Percentiles rank a stretch among this genome's conserved stretches.
Conservation (phyloP, 2,329 filamentous ascomycete genomes). For the Thielaviopsis populi region DNA sequence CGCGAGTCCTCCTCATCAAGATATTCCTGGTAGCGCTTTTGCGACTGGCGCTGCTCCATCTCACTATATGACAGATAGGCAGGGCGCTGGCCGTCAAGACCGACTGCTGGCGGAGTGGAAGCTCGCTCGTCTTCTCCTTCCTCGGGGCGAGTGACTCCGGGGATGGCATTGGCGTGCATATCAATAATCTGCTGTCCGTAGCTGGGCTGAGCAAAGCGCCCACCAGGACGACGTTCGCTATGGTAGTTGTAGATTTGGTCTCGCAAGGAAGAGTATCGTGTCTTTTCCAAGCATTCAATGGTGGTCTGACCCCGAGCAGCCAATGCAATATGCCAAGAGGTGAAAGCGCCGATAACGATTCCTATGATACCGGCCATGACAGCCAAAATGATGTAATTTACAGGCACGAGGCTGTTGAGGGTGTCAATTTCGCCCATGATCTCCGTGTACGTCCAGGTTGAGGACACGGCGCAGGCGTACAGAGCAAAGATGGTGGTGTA, state of each 20-base stretch:
- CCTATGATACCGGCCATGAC: constrained; percentile 85
- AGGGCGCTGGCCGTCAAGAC: constrained; percentile 25
- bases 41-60: constrained; percentile 39
- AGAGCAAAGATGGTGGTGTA: constrained; percentile 82
- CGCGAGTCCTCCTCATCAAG: constrained; percentile 80
- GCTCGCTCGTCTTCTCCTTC: constrained; percentile 53
- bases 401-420: constrained; percentile 62
- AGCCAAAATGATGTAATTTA: constrained; percentile 80
- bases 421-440: constrained; percentile 56
- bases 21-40: constrained; percentile 51
- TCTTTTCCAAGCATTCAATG: constrained; percentile 93
- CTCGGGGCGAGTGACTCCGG: constrained; percentile 64
- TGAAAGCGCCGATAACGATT: constrained; percentile 77
- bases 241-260: constrained; percentile 53
- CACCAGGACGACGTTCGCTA: constrained; percentile 35
- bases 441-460: constrained; percentile 72
- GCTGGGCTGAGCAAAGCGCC: constrained; percentile 37
- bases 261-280: constrained; percentile 70
- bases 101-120: constrained; percentile 15
- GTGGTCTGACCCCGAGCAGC: constrained; percentile 72
- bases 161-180: constrained; percentile 66
- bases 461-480: constrained; percentile 62
- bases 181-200: constrained; percentile 64
- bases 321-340: constrained; percentile 77
- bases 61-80: constrained; percentile 39